These are phyloP conservation scores for Lasiodiplodia theobromae DNA, from an alignment of 2,329 filamentous ascomycete species.

Conservation along the genomic window DNA sequence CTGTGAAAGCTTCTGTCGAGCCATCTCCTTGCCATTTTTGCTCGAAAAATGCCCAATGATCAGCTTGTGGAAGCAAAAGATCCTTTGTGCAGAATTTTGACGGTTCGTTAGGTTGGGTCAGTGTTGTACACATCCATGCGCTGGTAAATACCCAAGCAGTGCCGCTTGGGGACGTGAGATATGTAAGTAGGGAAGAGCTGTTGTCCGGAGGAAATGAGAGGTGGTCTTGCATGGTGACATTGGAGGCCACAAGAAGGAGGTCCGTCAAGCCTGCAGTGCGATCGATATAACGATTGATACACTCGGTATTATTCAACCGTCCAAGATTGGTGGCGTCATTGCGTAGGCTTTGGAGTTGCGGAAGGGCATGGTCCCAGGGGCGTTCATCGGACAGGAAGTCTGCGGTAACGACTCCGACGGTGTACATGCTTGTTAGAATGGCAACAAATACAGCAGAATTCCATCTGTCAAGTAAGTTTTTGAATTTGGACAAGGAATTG, in stretches of 20 bases:
- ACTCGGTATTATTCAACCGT: not conserved
- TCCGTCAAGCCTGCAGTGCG: not conserved
- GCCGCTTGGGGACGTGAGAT: not conserved
- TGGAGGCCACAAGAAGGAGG: not conserved
- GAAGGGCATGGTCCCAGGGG: not conserved
- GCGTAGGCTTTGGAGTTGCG: not conserved
- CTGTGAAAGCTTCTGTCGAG: not conserved
- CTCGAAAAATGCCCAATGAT: not conserved
- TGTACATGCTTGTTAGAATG: not conserved
- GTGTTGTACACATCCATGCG: not conserved
- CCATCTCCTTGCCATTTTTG: not conserved
- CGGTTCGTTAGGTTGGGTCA: not conserved
- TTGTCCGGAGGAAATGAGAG: not conserved
- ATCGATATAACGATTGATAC: not conserved
- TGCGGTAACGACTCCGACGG: not conserved
- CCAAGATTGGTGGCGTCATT: not conserved
- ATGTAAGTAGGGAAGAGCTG: not conserved
- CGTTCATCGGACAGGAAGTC: not conserved
- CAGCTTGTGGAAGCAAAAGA: not conserved
- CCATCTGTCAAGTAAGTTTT: not conserved
- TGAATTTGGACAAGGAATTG: too few species aligned
- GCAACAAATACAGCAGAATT: constrained; percentile 9
- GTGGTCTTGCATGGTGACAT: not conserved
- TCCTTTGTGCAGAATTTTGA: not conserved
- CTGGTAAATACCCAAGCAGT: not conserved